Conservation (phyloP, 495 filamentous ascomycete species). For the Penicillium maclennaniae region DNA sequence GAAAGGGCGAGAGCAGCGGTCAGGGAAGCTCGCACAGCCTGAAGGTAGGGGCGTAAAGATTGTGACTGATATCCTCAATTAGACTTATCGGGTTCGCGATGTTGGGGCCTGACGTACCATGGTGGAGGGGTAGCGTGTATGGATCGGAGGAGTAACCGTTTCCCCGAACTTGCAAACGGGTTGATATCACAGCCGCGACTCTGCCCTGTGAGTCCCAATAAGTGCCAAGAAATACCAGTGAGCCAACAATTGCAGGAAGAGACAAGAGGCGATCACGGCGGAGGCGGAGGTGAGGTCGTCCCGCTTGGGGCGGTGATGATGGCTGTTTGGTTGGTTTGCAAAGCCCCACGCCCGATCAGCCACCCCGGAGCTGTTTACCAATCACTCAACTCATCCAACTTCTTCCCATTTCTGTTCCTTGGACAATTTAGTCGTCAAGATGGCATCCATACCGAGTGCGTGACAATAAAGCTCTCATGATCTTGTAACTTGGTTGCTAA, state of each 20-base stretch:
- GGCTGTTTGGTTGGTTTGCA: slow-evolving; percentile 40
- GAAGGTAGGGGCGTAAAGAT: slow-evolving; percentile 95
- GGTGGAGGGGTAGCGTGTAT: slow-evolving; percentile 3
- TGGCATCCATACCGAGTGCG: slow-evolving; percentile 63
- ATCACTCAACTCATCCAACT: slow-evolving; percentile 5
- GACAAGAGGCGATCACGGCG: not conserved
- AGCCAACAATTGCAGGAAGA: slow-evolving; percentile 2
- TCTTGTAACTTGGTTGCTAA: slow-evolving; percentile 23
- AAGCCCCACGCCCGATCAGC: slow-evolving; percentile 34
- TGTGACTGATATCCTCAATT: slow-evolving; percentile 62
- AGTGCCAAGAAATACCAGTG: not conserved
- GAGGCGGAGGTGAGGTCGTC: not conserved
- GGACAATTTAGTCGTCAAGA: slow-evolving; percentile 25
- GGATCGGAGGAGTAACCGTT: not conserved
- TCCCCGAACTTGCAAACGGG: not conserved
- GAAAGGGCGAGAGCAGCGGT: slow-evolving; percentile 92
- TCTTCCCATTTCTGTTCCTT: not conserved
- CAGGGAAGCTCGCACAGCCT: slow-evolving; percentile 84
- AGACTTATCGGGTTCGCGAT: not conserved
- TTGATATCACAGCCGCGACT: not conserved
- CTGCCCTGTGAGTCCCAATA: not conserved
- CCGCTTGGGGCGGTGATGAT: slow-evolving; percentile 13
- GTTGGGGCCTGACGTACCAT: slow-evolving; percentile 16
- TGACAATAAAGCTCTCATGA: slow-evolving; percentile 1
- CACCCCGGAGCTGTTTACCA: slow-evolving; percentile 32